A percentile compares a stretch with the other conserved stretches of the same genome.
These are phyloP conservation scores for Pezicula neosporulosa DNA, from an alignment of 2,329 filamentous ascomycete species.

Conservation along the genomic window DNA sequence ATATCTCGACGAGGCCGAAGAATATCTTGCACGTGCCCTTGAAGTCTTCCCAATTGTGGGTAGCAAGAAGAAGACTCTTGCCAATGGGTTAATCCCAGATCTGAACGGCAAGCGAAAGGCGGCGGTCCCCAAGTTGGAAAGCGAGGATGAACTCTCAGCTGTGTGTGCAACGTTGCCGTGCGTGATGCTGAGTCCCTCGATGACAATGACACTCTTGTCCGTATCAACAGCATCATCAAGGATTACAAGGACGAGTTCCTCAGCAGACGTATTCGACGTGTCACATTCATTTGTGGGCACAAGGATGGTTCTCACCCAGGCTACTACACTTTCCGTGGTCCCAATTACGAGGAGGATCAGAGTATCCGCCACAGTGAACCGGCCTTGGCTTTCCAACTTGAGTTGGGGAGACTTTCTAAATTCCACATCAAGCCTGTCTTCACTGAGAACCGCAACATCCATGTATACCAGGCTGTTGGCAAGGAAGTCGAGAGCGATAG, in stretches of 20 bases:
- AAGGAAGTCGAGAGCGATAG: constrained; percentile 96
- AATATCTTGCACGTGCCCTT: constrained; percentile 77
- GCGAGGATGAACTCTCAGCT: constrained; percentile 76
- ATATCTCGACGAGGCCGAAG: constrained; percentile 92
- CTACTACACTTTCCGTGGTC: constrained; percentile 98
- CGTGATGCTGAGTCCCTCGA: constrained; percentile 81
- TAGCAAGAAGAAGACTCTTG: constrained; percentile 50
- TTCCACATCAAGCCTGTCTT: constrained; percentile 99
- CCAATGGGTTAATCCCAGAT: constrained; percentile 63
- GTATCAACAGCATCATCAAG: constrained; percentile 72
- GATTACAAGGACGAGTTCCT: constrained; percentile 82
- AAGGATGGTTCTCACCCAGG: constrained; percentile 92
- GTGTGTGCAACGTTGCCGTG: constrained; percentile 94
- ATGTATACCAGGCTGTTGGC: constrained; percentile 95
- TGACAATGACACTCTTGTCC: constrained; percentile 75
- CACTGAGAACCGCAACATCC: constrained; percentile 98
- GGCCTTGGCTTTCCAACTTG: constrained; percentile 96
- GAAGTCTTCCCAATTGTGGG: constrained; percentile 69
- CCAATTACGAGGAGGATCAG: constrained; percentile 82
- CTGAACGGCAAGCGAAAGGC: constrained; percentile 70
- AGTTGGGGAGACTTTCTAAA: constrained; percentile 88
- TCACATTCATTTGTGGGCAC: constrained; percentile 96
- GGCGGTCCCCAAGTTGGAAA: constrained; percentile 50
- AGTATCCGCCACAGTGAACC: constrained; percentile 97
- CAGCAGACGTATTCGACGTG: constrained; percentile 75